Percentiles rank a stretch among this genome's conserved stretches.
These are phyloP conservation scores for Yamagishiella unicocca DNA, from an alignment of 139 green algal species.

Conservation along the genomic window DNA sequence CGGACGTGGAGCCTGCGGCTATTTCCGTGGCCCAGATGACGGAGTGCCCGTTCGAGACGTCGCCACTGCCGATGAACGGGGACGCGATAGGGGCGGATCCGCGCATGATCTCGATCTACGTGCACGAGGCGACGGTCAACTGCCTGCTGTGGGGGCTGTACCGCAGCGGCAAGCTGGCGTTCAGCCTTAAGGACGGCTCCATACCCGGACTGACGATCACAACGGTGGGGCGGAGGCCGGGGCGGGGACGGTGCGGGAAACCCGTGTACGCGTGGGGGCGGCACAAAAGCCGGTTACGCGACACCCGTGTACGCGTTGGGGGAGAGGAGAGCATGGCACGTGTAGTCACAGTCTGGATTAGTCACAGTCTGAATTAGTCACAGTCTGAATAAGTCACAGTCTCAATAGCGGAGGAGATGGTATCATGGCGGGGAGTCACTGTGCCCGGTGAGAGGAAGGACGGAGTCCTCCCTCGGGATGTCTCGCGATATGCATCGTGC, in stretches of 20 bases:
- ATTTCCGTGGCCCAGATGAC: not conserved
- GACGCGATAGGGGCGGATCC: constrained; percentile 30
- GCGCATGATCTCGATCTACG: constrained; percentile 50
- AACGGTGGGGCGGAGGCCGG: constrained; percentile 20
- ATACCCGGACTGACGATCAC: constrained; percentile 55
- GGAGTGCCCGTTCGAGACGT: constrained; percentile 49
- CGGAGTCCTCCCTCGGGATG: no score
- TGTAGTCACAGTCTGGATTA: no score
- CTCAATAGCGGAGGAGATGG: not conserved
- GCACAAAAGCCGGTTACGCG: no score
- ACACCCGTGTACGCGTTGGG: no score
- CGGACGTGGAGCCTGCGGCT: not conserved
- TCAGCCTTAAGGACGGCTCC: constrained; percentile 41
- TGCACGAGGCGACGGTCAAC: constrained; percentile 58
- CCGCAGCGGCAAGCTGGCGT: constrained; percentile 36
- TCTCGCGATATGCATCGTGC: no score
- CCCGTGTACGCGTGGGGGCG: no score
- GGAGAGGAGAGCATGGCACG: no score
- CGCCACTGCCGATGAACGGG: constrained; percentile 35
- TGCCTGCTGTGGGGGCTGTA: constrained; percentile 59
- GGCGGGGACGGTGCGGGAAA: not conserved
- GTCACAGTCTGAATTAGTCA: no score
- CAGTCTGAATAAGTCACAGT: no score
- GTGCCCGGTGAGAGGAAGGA: not conserved
- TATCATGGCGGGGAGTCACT: not conserved